Percentiles rank a stretch among this genome's conserved stretches.
Evolutionary conservation across 73 alveolate genomes (phyloP).

Genomic region (Paramecium sexaurelia): DNA sequence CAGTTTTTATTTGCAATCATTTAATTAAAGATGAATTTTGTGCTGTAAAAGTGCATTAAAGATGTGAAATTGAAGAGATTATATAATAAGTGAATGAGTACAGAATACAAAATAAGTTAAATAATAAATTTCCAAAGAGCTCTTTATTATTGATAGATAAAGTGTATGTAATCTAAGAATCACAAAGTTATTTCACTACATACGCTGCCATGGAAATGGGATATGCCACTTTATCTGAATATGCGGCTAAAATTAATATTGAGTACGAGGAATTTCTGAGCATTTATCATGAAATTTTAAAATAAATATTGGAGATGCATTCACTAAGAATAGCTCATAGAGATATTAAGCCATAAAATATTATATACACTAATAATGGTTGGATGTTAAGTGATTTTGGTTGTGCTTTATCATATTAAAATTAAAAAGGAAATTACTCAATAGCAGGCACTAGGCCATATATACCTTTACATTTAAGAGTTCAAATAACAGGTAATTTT

Average conservation of each 20-base stretch:
- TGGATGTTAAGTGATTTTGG: not conserved
- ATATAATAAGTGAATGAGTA: not conserved
- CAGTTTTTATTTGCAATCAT: not conserved
- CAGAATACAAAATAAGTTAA: not conserved
- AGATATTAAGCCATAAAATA: conserved; percentile 81
- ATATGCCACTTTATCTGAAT: not conserved
- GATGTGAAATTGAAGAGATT: not conserved
- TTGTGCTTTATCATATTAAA: not conserved
- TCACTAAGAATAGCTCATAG: conserved; percentile 82
- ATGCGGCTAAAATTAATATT: not conserved
- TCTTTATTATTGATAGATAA: not conserved
- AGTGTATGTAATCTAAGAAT: not conserved
- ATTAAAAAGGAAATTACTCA: not conserved
- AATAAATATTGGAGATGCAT: conserved; percentile 67
- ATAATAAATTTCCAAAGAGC: not conserved
- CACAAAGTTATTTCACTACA: not conserved
- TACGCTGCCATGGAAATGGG: not conserved
- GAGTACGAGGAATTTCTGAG: not conserved
- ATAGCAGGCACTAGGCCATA: not conserved
- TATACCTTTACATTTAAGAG: not conserved
- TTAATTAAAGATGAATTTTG: not conserved
- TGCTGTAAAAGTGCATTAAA: not conserved
- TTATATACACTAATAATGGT: conserved; percentile 64
- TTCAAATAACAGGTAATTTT: not conserved
- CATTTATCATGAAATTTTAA: not conserved